phyloP scores from a whole-genome alignment of 2,329 filamentous ascomycete genomes.

The Emericellopsis cladophorae region DNA sequence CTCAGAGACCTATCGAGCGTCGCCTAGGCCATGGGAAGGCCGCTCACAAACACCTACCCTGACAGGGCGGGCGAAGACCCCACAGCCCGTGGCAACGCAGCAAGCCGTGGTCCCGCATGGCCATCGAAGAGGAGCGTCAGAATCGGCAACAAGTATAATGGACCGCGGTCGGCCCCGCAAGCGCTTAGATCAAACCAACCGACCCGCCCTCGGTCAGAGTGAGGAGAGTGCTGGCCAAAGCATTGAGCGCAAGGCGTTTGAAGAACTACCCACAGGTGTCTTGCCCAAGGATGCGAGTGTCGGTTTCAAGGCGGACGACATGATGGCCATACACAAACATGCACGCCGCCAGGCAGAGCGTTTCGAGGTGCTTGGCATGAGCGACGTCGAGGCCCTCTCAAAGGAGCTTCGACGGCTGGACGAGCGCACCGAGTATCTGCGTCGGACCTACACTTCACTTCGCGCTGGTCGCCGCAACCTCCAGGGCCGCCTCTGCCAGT shows the following conservation, averaged over 20 bases:
- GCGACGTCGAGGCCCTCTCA: conserved; percentile 53
- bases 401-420: conserved; percentile 67
- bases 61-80: conserved; percentile 8
- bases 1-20: conserved; percentile 24
- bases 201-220: conserved; percentile 20
- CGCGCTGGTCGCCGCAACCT: conserved; percentile 65
- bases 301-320: conserved; percentile 33
- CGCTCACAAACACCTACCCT: conserved; percentile 12
- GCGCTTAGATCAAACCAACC: conserved; percentile 28
- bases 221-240: conserved; percentile 28
- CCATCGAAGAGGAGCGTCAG: conserved; percentile 42
- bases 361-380: conserved; percentile 50
- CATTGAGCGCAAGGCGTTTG: conserved; percentile 44
- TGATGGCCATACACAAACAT: conserved; percentile 41
- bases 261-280: conserved; percentile 46
- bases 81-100: conserved; percentile 13
- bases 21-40: conserved; percentile 32
- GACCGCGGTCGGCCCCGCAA: conserved; percentile 50
- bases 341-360: conserved; percentile 48
- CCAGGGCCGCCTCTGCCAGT: conserved; percentile 65
- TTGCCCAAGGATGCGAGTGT: conserved; percentile 37
- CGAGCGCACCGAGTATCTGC: conserved; percentile 65
- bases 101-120: conserved; percentile 15
- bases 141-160: conserved; percentile 41
- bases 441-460: conserved; percentile 63